Evolutionary conservation across 257 asterid species (phyloP), one percentile per base, ranked within the genome.

Genomic region (Coffea canephora): DNA sequence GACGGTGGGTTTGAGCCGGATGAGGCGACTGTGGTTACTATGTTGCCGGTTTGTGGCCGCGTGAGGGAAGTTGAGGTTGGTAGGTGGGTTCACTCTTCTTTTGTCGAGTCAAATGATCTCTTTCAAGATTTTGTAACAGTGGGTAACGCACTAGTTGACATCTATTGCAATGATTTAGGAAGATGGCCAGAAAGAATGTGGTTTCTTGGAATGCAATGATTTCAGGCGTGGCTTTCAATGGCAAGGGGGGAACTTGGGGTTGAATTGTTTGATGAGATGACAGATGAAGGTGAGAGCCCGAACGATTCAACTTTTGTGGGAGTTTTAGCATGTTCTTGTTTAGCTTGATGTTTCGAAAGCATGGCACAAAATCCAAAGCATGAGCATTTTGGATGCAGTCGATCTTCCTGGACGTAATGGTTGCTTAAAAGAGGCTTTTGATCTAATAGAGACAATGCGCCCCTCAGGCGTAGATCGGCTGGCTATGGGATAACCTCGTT

Each of bases 351-450:
- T 49, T 73, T 14, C 46, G 7, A 6, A 74, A 76, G 71, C 64
- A 87, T 73, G 68, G 31, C 48, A 41, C 85, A 31, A 27, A 67
- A 80, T 62, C 88, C 85, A 16, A 79, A 81, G 69, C 80, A 82
- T 19, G 88, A 88, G 86, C 91, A 88, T 64, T 88, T 86, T 61
- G 91, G 91, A 39, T 86, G 91, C 77, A 79, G 86, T 84, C 61
- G 91, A 88, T 86, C 86, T 88, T 78, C 79, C 86, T 46, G 88
- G 89, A 34, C 91, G 91, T 19, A 77, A 79, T 62, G 90, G 88
- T 61, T 79, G 83, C 82, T 72, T 83, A 66, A 74, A 77, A 34
- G 87, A 88, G 83, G 91, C 91, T 25, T 84, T 76, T 69, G 79
- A 82, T 65, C 79, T 88, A 73, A 80, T 86, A 34, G 64, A 31